These are phyloP conservation scores for rapeseed (Brassica napus) DNA, from an alignment of 345 rosid species.

Conservation along the genomic window DNA sequence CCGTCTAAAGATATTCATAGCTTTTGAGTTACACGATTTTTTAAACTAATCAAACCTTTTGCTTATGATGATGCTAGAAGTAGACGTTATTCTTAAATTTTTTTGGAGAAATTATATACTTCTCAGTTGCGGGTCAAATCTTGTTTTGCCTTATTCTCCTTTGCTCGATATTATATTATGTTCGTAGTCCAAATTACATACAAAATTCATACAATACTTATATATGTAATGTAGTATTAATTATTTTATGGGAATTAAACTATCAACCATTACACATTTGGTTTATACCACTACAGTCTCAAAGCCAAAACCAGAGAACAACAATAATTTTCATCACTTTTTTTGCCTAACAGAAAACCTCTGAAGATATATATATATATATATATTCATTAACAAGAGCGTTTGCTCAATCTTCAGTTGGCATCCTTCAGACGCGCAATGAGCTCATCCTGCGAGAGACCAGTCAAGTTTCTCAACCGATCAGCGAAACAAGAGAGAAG, in stretches of 20 bases:
- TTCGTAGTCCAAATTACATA: background rate
- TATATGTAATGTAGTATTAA: no score
- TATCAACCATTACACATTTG: constrained; percentile 4
- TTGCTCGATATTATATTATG: background rate
- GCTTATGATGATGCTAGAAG: background rate
- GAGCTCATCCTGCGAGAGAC: constrained; percentile 75
- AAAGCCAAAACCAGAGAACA: constrained; percentile 12
- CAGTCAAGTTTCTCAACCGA: background rate
- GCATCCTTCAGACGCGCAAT: constrained; percentile 65
- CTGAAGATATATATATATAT: background rate
- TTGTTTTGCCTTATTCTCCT: background rate
- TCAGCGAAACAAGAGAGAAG: background rate
- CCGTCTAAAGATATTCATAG: constrained; percentile 29
- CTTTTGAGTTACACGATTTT: background rate
- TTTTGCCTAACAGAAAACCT: background rate
- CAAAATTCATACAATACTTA: background rate
- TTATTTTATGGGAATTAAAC: background rate
- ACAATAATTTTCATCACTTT: background rate
- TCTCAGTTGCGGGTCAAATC: background rate
- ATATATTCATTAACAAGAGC: constrained; percentile 15
- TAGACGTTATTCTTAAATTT: background rate
- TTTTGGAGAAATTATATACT: background rate
- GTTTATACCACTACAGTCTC: background rate
- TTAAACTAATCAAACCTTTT: background rate
- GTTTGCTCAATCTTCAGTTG: constrained; percentile 35